Percentiles rank a stretch among this genome's conserved stretches.
These are phyloP conservation scores for Picea sitchensis DNA, from an alignment of 75 land plant genomes.

Conservation along the genomic window DNA sequence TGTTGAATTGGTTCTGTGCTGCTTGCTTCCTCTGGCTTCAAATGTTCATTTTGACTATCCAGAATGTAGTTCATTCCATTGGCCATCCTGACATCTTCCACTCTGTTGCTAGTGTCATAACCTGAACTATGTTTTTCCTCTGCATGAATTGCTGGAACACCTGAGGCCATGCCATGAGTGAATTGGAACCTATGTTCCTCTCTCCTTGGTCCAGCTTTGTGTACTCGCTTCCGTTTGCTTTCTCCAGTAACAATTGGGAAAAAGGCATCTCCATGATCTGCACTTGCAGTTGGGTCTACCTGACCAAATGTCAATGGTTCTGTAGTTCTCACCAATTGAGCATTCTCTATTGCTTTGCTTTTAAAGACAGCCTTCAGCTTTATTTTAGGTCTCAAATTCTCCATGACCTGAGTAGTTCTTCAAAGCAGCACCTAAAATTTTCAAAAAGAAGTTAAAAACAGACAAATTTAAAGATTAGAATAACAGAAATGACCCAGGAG, in stretches of 20 bases:
- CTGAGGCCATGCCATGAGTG: not conserved
- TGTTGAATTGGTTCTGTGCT: slow-evolving; percentile 2
- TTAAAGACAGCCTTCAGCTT: not conserved
- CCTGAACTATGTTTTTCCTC: not conserved
- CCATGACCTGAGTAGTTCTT: not conserved
- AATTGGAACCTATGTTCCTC: not conserved
- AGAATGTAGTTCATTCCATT: not conserved
- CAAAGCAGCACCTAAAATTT: no score
- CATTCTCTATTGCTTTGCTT: not conserved
- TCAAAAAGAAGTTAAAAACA: no score
- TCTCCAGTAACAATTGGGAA: not conserved
- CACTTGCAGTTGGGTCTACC: not conserved
- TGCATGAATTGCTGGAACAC: not conserved
- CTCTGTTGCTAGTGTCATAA: not conserved
- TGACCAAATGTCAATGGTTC: not conserved
- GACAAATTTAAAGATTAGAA: no score
- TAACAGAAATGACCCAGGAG: no score
- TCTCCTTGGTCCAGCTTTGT: not conserved
- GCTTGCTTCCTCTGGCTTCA: not conserved
- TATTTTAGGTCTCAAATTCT: slow-evolving; percentile 8
- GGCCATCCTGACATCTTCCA: not conserved
- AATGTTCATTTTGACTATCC: not conserved
- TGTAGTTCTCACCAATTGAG: not conserved
- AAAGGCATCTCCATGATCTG: not conserved
- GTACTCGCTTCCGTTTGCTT: slow-evolving; percentile 5